These are phyloP conservation scores for Botrytis deweyae DNA, from an alignment of 2,329 filamentous ascomycete genomes.

Conservation along the genomic window DNA sequence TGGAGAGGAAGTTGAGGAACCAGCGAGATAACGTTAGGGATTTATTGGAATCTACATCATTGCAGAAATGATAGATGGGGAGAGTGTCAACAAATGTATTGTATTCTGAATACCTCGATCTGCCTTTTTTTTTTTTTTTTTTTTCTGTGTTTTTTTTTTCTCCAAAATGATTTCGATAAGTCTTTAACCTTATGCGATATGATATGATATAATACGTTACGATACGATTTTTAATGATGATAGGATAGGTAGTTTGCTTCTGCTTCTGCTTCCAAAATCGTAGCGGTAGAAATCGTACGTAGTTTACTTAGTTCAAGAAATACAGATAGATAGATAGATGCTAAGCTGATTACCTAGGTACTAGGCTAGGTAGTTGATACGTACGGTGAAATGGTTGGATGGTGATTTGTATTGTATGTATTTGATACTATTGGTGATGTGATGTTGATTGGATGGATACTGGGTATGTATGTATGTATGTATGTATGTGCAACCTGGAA, in stretches of 20 bases:
- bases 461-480: no score
- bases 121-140: neutral
- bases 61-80: neutral
- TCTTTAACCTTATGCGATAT: neutral
- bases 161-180: neutral
- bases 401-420: no score
- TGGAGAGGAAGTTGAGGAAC: neutral
- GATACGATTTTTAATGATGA: neutral
- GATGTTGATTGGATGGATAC: neutral
- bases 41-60: neutral
- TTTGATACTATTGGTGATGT: neutral
- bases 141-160: neutral
- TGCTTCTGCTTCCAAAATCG: neutral
- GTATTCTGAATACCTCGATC: neutral
- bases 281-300: neutral
- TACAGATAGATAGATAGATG: no score
- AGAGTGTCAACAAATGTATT: neutral
- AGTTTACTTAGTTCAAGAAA: neutral
- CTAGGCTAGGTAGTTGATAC: neutral
- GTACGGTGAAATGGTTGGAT: neutral
- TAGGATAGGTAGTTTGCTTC: no score
- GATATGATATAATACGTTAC: neutral
- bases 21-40: neutral
- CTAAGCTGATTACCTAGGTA: no score
- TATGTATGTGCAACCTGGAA: no score